Evolutionary conservation across 768 basidiomycete genomes (phyloP).

Genomic region (Tephrocybe sp.): DNA sequence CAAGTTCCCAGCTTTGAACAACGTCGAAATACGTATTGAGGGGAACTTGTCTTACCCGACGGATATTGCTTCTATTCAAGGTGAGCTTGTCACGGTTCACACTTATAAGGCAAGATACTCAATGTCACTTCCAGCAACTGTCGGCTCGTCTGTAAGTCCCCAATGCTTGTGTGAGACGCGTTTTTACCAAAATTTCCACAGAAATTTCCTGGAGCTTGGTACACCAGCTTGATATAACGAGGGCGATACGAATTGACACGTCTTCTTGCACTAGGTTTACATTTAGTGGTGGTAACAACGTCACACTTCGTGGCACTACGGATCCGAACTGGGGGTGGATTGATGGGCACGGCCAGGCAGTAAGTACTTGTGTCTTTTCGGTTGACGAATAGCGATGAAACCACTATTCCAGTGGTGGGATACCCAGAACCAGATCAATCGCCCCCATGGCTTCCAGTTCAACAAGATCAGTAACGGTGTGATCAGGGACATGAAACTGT

Average conservation of each 20-base stretch:
- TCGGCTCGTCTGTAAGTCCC: slow-evolving; percentile 42
- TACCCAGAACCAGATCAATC: slow-evolving; percentile 47
- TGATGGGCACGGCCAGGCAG: slow-evolving; percentile 57
- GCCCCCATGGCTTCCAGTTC: slow-evolving; percentile 57
- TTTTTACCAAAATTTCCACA: slow-evolving; percentile 13
- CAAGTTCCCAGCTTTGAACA: slow-evolving; percentile 51
- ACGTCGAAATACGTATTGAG: slow-evolving; percentile 56
- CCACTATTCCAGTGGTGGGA: slow-evolving; percentile 54
- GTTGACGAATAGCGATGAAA: neutral
- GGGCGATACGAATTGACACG: neutral
- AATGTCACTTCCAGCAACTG: slow-evolving; percentile 32
- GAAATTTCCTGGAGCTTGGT: slow-evolving; percentile 49
- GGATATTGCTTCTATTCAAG: slow-evolving; percentile 52
- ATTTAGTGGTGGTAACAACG: slow-evolving; percentile 55
- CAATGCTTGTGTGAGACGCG: neutral
- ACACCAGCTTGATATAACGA: neutral
- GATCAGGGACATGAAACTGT: slow-evolving; percentile 58
- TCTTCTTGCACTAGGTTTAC: slow-evolving; percentile 45
- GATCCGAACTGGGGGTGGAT: slow-evolving; percentile 68
- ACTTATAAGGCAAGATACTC: neutral
- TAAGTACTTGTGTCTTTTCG: slow-evolving; percentile 17
- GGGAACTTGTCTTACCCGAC: slow-evolving; percentile 58
- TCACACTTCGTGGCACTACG: slow-evolving; percentile 54
- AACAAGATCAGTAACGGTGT: slow-evolving; percentile 51
- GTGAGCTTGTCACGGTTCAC: slow-evolving; percentile 21